A percentile compares a stretch with the other conserved stretches of the same genome.
phyloP scores from a whole-genome alignment of 371 early-diverging fungal species.

The Actinomortierella wolfii region DNA sequence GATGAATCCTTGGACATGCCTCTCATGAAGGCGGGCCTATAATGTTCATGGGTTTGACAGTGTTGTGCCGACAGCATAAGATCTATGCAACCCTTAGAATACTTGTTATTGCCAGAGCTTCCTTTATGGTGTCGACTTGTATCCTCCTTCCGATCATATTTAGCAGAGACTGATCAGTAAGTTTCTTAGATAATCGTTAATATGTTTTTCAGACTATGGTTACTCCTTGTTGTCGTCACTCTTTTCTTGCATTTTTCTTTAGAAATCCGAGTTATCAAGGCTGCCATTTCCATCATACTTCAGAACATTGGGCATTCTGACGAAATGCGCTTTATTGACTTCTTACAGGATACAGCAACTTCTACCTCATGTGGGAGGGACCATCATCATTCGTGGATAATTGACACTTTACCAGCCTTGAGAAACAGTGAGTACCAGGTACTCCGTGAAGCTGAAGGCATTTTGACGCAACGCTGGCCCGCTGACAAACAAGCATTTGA shows the following conservation, averaged over 20 bases:
- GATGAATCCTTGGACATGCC: slow-evolving; percentile 5
- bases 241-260: too few species aligned
- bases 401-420: not conserved
- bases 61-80: slow-evolving; percentile 9
- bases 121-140: slow-evolving; percentile 7
- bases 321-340: slow-evolving; percentile 5
- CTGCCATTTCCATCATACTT: slow-evolving; percentile 13
- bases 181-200: slow-evolving; percentile 7
- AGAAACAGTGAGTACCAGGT: not conserved
- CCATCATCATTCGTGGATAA: slow-evolving; percentile 3
- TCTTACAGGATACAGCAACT: slow-evolving; percentile 4
- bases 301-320: slow-evolving; percentile 4
- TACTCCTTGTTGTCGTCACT: too few species aligned
- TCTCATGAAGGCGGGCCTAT: slow-evolving; percentile 5
- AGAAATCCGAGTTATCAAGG: slow-evolving; percentile 4
- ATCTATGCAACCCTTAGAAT: slow-evolving; percentile 8
- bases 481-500: too few species aligned
- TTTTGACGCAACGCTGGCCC: too few species aligned
- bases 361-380: slow-evolving; percentile 3
- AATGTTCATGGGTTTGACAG: slow-evolving; percentile 8
- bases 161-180: slow-evolving; percentile 6
- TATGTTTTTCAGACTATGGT: not conserved
- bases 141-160: too few species aligned
- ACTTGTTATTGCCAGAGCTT: slow-evolving; percentile 7
- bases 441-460: too few species aligned